phyloP scores from a whole-genome alignment of 495 filamentous ascomycete genomes.

The Zalerion maritima region DNA sequence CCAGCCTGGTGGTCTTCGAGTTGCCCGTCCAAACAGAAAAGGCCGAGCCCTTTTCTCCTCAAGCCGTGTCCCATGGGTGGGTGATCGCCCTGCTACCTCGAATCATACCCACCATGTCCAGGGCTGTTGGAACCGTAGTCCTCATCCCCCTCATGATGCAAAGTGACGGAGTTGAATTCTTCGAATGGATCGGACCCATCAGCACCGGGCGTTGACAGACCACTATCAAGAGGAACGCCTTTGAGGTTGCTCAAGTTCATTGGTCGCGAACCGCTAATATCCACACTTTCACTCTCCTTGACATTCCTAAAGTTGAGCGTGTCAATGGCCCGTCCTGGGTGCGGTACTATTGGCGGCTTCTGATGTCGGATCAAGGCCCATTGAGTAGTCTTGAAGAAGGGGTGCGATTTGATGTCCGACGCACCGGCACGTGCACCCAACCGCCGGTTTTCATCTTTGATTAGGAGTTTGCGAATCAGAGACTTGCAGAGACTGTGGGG shows the following conservation, averaged over 20 bases:
- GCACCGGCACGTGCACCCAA: constrained; percentile 90
- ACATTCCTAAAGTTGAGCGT: constrained; percentile 95
- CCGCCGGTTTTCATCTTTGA: constrained; percentile 93
- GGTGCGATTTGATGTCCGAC: constrained; percentile 90
- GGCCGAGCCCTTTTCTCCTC: too few species aligned
- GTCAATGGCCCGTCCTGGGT: constrained; percentile 81
- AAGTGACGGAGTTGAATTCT: constrained; percentile 95
- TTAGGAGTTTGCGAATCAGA: constrained; percentile 87
- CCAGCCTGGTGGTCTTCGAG: too few species aligned
- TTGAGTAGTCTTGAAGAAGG: constrained; percentile 89
- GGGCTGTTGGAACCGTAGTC: too few species aligned
- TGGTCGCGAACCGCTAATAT: constrained; percentile 55
- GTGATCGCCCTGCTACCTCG: too few species aligned
- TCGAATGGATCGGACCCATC: constrained; percentile 91
- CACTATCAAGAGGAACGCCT: constrained; percentile 75
- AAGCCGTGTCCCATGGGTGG: too few species aligned
- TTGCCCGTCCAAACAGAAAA: too few species aligned
- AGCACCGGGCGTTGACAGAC: constrained; percentile 68
- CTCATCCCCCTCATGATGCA: constrained; percentile 90
- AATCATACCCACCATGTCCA: too few species aligned
- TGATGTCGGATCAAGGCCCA: constrained; percentile 95
- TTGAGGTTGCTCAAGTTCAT: constrained; percentile 32
- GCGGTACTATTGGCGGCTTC: constrained; percentile 96
- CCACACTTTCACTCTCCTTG: constrained; percentile 91
- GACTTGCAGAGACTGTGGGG: constrained; percentile 74